phyloP scores from a whole-genome alignment of 2,329 filamentous ascomycete species.

The Delphinella strobiligena region DNA sequence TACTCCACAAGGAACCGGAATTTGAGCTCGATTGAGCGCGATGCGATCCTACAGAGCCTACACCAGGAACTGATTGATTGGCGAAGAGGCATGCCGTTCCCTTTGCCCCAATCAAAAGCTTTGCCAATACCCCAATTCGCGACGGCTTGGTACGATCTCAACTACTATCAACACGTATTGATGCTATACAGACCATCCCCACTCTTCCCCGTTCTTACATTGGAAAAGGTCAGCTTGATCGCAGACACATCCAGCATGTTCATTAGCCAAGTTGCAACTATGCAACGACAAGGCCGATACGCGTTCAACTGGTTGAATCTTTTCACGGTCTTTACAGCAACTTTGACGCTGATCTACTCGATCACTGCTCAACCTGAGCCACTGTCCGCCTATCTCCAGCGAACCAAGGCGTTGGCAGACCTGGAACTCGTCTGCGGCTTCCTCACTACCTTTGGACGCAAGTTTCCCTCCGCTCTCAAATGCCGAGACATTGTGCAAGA shows the following conservation, averaged over 20 bases:
- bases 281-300: slow-evolving; percentile 28
- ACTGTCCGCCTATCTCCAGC: slow-evolving; percentile 8
- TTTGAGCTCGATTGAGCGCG: slow-evolving; percentile 2
- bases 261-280: slow-evolving; percentile 28
- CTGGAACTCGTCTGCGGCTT: slow-evolving; percentile 10
- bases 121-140: slow-evolving; percentile 29
- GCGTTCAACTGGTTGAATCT: slow-evolving; percentile 33
- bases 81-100: slow-evolving; percentile 23
- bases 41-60: slow-evolving; percentile 20
- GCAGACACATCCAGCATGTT: slow-evolving; percentile 30
- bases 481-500: neutral
- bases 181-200: slow-evolving; percentile 36
- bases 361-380: slow-evolving; percentile 27
- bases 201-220: slow-evolving; percentile 26
- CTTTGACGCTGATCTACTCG: slow-evolving; percentile 32
- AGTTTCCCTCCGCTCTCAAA: slow-evolving; percentile 5
- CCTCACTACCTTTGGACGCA: slow-evolving; percentile 8
- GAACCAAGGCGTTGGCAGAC: slow-evolving; percentile 10
- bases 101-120: slow-evolving; percentile 10
- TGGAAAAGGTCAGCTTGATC: slow-evolving; percentile 25
- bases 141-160: slow-evolving; percentile 36
- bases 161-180: slow-evolving; percentile 35
- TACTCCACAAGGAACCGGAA: slow-evolving; percentile 22
- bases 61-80: slow-evolving; percentile 33
- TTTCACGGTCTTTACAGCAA: slow-evolving; percentile 30